phyloP scores from a whole-genome alignment of 352 stramenopile species.

The Phytophthora crassamura region DNA sequence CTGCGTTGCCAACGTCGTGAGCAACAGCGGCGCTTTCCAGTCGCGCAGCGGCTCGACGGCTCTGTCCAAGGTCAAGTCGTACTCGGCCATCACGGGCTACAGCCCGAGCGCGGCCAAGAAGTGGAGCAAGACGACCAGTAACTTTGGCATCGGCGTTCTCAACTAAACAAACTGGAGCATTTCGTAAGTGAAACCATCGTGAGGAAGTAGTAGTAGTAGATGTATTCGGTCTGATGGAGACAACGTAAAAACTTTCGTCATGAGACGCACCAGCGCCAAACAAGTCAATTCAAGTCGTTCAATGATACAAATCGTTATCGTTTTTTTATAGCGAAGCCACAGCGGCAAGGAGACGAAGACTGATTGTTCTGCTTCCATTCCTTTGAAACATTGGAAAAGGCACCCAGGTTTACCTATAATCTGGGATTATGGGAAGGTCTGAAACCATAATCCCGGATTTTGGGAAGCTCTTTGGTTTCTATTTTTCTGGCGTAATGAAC shows the following conservation, averaged over 20 bases:
- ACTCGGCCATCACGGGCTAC: constrained; percentile 15
- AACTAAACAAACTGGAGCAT: constrained; percentile 1
- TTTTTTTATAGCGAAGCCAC: too few species aligned
- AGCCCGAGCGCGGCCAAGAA: constrained; percentile 19
- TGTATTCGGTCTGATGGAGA: constrained; percentile 18
- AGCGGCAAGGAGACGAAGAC: too few species aligned
- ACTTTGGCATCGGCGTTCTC: constrained; percentile 36
- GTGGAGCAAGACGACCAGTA: constrained; percentile 23
- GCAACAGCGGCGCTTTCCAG: constrained; percentile 15
- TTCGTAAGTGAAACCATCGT: not conserved
- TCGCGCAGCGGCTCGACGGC: constrained; percentile 8
- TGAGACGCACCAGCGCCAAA: too few species aligned
- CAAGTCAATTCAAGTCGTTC: too few species aligned
- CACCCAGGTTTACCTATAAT: too few species aligned
- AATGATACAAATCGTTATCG: too few species aligned
- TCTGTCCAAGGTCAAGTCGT: constrained; percentile 9
- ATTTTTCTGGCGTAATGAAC: too few species aligned
- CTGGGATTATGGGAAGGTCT: too few species aligned
- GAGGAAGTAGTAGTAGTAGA: constrained; percentile 2
- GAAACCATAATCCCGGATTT: too few species aligned
- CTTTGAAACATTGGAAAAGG: too few species aligned
- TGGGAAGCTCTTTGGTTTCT: too few species aligned
- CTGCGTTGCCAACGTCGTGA: constrained; percentile 27
- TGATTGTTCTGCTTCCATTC: too few species aligned
- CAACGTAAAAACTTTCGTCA: not conserved